phyloP scores from a whole-genome alignment of 208 protist genomes.

The Crithidia thermophila region DNA sequence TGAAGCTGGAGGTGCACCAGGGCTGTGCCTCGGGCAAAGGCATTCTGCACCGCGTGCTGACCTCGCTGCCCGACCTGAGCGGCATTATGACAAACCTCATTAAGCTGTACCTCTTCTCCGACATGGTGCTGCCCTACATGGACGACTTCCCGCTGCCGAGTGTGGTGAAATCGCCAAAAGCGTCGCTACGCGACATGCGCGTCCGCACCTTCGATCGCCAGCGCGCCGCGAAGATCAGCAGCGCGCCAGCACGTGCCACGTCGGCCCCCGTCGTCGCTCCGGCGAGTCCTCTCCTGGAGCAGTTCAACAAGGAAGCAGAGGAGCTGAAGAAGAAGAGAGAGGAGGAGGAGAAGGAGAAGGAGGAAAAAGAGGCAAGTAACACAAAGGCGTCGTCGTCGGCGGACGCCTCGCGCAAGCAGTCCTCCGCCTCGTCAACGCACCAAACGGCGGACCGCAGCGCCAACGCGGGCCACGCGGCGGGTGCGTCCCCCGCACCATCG shows the following conservation, averaged over 20 bases:
- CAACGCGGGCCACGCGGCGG: no score
- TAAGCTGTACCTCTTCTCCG: conserved; percentile 69
- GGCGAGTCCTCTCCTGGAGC: neutral
- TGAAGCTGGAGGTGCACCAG: conserved; percentile 65
- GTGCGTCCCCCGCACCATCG: no score
- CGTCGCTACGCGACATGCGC: conserved; percentile 32
- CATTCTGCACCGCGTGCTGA: conserved; percentile 80
- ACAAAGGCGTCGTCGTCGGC: neutral
- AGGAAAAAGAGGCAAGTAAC: no score
- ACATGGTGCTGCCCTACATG: conserved; percentile 84
- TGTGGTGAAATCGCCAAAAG: conserved; percentile 58
- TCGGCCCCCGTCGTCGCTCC: neutral
- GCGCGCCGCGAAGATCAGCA: conserved; percentile 51
- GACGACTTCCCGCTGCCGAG: conserved; percentile 88
- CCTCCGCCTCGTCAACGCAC: no score
- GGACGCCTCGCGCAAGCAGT: no score
- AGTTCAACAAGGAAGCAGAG: no score
- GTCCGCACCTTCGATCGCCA: conserved; percentile 61
- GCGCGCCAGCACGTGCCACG: conserved; percentile 8
- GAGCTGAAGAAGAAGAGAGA: neutral
- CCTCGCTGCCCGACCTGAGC: conserved; percentile 74
- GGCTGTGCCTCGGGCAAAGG: conserved; percentile 54
- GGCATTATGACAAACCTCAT: conserved; percentile 65
- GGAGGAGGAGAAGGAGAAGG: neutral
- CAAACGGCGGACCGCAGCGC: no score